Conservation (phyloP, 1,284 basidiomycete species). For the Cystobasidium sp. region DNA sequence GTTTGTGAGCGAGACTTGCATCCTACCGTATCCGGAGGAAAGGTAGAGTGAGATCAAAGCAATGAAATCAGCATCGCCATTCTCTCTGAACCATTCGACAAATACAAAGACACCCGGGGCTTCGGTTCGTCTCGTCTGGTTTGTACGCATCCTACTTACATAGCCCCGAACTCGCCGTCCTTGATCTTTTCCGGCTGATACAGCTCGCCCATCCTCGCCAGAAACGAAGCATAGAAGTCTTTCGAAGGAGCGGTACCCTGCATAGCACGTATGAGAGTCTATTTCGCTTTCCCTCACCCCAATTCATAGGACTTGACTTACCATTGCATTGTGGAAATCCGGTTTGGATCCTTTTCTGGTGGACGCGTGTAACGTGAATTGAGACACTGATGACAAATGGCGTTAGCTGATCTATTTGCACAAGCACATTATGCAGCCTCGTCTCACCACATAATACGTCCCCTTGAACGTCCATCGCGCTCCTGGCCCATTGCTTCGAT, state of each 20-base stretch:
- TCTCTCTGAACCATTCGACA: background rate
- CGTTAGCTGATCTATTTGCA: background rate
- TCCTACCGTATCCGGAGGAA: slow-evolving; percentile 38
- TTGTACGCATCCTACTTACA: slow-evolving; percentile 5
- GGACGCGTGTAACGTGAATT: slow-evolving; percentile 50
- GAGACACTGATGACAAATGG: slow-evolving; percentile 43
- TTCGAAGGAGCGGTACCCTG: slow-evolving; percentile 47
- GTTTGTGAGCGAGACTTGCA: slow-evolving; percentile 50
- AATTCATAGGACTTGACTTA: background rate
- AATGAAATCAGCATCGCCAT: too few species aligned
- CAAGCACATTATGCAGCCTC: too few species aligned
- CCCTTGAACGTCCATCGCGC: slow-evolving; percentile 34
- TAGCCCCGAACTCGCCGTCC: slow-evolving; percentile 48
- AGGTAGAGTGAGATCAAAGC: too few species aligned
- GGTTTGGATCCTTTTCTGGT: slow-evolving; percentile 50
- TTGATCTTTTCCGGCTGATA: slow-evolving; percentile 46
- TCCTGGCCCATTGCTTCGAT: slow-evolving; percentile 31
- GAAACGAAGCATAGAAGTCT: slow-evolving; percentile 47
- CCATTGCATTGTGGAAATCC: slow-evolving; percentile 52
- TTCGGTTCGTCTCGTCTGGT: too few species aligned
- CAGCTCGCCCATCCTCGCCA: slow-evolving; percentile 43
- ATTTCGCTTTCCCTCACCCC: background rate
- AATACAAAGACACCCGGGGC: background rate
- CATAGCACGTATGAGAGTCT: background rate
- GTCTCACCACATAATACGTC: slow-evolving; percentile 39